Percentiles rank a stretch among this genome's conserved stretches.
Conservation (phyloP, 805 yeast genomes). For the Cyberlindnera samutprakarnensis region DNA sequence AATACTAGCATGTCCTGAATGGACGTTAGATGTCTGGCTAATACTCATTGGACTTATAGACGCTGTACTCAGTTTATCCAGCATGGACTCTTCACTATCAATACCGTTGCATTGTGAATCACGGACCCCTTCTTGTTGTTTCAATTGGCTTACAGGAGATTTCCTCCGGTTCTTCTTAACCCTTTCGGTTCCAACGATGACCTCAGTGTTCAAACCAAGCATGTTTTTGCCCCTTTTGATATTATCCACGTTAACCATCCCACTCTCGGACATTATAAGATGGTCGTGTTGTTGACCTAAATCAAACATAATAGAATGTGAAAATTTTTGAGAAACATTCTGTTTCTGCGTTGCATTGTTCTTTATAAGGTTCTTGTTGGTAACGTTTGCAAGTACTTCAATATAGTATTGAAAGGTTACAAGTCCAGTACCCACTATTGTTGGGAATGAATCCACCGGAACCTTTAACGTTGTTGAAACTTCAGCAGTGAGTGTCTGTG, state of each 20-base stretch:
- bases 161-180: constrained; percentile 7
- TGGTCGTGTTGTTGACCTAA: constrained; percentile 19
- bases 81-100: constrained; percentile 1
- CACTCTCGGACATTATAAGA: constrained; percentile 18
- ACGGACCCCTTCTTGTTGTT: constrained; percentile 2
- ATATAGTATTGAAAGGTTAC: constrained; percentile 80
- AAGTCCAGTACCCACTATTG: constrained; percentile 61
- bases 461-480: constrained; percentile 58
- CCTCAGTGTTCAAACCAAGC: constrained; percentile 72
- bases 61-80: constrained; percentile 15
- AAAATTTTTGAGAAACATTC: constrained; percentile 10
- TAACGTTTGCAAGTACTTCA: constrained; percentile 75
- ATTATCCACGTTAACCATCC: constrained; percentile 71
- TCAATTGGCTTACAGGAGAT: too few relatives aligned
- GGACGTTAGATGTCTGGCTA: too few relatives aligned
- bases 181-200: constrained; percentile 74
- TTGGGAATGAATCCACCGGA: constrained; percentile 83
- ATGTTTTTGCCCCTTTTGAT: constrained; percentile 71
- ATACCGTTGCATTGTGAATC: neutral
- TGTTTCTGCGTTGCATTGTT: constrained; percentile 17
- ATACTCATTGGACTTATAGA: constrained; percentile 19
- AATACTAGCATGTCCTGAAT: too few relatives aligned
- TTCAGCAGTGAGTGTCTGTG: constrained; percentile 46
- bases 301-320: constrained; percentile 19
- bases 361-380: constrained; percentile 43